Conservation (phyloP, 2,329 filamentous ascomycete genomes). For the Trichoderma cornu-damae region DNA sequence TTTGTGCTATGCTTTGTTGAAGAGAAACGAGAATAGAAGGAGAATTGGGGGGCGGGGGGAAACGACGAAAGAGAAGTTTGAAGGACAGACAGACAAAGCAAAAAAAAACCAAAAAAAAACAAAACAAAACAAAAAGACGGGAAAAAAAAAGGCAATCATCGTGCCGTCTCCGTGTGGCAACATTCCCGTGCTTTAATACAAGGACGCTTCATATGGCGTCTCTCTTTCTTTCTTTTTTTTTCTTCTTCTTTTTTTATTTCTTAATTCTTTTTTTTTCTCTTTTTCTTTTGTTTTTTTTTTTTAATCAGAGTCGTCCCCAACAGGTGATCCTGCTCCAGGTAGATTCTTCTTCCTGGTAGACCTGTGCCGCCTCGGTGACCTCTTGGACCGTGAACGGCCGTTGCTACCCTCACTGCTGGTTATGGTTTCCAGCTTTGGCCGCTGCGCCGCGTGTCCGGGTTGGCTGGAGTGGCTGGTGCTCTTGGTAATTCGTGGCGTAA, state of each 20-base stretch:
- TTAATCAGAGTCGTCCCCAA: slow-evolving; percentile 37
- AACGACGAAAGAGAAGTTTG: not conserved
- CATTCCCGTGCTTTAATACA: not conserved
- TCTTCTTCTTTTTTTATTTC: too few species aligned
- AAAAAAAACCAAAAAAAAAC: not conserved
- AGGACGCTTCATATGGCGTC: not conserved
- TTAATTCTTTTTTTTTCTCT: too few species aligned
- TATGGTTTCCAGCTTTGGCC: slow-evolving; percentile 45
- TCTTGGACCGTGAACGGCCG: slow-evolving; percentile 28
- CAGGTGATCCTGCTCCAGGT: slow-evolving; percentile 33
- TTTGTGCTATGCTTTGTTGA: slow-evolving; percentile 6
- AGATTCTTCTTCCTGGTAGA: slow-evolving; percentile 29
- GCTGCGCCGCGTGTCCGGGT: slow-evolving; percentile 34
- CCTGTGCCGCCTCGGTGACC: slow-evolving; percentile 28
- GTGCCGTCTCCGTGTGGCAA: not conserved
- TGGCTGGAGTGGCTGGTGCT: slow-evolving; percentile 27
- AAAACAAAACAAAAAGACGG: slow-evolving; percentile 8
- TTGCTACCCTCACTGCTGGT: slow-evolving; percentile 36
- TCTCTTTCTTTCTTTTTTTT: too few species aligned
- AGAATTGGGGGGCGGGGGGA: too few species aligned
- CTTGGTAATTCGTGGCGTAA: slow-evolving; percentile 25
- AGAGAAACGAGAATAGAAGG: not conserved
- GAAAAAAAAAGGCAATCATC: not conserved
- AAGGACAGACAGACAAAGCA: slow-evolving; percentile 18
- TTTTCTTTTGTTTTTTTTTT: too few species aligned